A percentile compares a stretch with the other conserved stretches of the same genome.
Evolutionary conservation across 192 early-diverging fungal genomes (phyloP).

Genomic region (Coemansia sp.): DNA sequence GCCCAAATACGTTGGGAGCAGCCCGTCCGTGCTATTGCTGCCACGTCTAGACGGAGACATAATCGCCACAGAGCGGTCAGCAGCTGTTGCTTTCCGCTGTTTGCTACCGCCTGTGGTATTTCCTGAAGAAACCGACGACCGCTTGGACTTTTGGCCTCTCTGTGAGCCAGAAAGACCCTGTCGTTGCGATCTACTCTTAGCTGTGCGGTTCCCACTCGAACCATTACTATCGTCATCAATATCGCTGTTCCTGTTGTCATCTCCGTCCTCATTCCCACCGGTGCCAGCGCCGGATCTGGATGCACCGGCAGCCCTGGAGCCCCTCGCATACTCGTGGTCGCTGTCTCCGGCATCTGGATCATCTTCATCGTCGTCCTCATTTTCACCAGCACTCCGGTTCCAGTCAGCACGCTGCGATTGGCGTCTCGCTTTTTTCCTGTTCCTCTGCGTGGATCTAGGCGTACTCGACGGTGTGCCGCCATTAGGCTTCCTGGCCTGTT

Average conservation of each 20-base stretch:
- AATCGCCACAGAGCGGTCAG: neutral
- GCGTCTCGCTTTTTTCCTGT: neutral
- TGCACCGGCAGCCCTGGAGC: neutral
- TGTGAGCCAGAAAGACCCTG: neutral
- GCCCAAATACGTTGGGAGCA: neutral
- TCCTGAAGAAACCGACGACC: neutral
- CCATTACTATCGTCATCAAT: slow-evolving; percentile 4
- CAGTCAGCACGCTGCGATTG: neutral
- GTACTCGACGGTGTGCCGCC: neutral
- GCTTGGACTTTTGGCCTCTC: slow-evolving; percentile 25
- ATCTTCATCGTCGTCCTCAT: too few relatives aligned
- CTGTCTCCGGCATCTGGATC: neutral
- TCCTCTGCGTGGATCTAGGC: neutral
- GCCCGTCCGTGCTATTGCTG: neutral
- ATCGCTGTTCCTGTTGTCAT: neutral
- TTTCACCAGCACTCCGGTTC: neutral
- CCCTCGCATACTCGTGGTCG: neutral
- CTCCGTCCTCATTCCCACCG: slow-evolving; percentile 7
- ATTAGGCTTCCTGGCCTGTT: slow-evolving; percentile 1
- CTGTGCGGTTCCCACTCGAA: neutral
- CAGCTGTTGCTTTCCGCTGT: slow-evolving; percentile 2
- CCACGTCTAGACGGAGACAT: neutral
- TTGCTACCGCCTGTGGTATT: neutral
- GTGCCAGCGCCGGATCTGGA: neutral
- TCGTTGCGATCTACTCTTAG: neutral